Conservation (phyloP, 225 moss, liverwort and hornwort species). For the Asterella californica region DNA sequence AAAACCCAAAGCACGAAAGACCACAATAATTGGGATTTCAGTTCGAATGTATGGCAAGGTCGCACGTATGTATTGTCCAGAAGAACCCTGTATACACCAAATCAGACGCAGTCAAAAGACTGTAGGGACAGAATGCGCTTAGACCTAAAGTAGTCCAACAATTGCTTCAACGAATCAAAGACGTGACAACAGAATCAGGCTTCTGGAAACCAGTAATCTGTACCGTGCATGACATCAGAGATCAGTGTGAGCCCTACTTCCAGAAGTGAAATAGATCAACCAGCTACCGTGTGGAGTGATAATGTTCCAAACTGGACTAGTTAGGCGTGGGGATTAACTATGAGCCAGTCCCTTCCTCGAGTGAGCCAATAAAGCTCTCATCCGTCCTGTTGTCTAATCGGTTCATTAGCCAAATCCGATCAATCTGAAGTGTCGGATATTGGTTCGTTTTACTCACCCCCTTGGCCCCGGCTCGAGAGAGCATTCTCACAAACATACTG, state of each 20-base stretch:
- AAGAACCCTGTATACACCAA: conserved; percentile 51
- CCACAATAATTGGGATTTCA: conserved; percentile 96
- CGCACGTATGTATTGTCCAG: conserved; percentile 96
- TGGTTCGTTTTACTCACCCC: conserved; percentile 35
- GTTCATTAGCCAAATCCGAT: not conserved
- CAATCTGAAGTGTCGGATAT: not conserved
- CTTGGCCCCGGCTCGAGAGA: conserved; percentile 96
- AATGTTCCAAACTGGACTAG: not conserved
- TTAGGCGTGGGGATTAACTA: not conserved
- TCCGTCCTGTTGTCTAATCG: not conserved
- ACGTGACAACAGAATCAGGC: not conserved
- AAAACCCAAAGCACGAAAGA: conserved; percentile 93
- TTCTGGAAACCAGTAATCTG: not conserved
- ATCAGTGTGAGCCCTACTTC: not conserved
- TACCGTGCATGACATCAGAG: not conserved
- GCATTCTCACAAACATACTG: conserved; percentile 99
- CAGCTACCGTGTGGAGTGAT: not conserved
- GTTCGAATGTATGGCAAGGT: conserved; percentile 94
- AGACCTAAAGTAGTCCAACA: not conserved
- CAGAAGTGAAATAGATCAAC: not conserved
- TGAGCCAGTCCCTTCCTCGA: not conserved
- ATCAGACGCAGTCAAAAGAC: not conserved
- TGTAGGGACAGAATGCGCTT: not conserved
- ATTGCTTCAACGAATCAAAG: not conserved
- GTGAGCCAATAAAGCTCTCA: not conserved